Evolutionary conservation across 2,329 filamentous ascomycete genomes (phyloP).

Genomic region (Colletotrichum musicola): DNA sequence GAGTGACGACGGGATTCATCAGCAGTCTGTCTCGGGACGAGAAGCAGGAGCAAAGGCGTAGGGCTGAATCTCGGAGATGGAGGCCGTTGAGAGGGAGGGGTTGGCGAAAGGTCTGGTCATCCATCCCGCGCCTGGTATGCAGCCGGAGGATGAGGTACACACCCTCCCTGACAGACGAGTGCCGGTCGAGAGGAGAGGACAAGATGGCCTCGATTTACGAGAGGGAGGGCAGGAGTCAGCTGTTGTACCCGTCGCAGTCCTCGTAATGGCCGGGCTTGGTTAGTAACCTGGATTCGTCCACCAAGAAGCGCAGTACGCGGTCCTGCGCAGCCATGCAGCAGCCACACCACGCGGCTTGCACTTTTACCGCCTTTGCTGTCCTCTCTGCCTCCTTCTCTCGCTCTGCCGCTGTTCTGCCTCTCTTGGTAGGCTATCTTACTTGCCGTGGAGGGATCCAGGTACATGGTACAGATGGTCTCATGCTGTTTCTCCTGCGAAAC

Average conservation of each 20-base stretch:
- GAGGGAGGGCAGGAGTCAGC: constrained; percentile 8
- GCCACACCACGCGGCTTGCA: constrained; percentile 11
- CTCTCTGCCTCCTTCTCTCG: not conserved
- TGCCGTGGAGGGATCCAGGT: no score
- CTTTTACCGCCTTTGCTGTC: not conserved
- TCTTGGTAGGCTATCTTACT: no score
- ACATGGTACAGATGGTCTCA: no score
- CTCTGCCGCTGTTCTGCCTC: no score
- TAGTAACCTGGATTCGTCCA: not conserved
- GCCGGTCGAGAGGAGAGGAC: not conserved
- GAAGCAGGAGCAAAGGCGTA: constrained; percentile 6
- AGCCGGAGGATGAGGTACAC: constrained; percentile 5
- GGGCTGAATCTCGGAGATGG: constrained; percentile 29
- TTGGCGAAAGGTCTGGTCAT: not conserved
- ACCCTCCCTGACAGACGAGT: not conserved
- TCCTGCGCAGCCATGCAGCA: constrained; percentile 3
- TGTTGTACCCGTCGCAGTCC: not conserved
- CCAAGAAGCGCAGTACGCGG: not conserved
- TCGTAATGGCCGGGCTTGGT: not conserved
- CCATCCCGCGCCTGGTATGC: not conserved
- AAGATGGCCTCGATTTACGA: constrained; percentile 5
- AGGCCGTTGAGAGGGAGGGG: not conserved
- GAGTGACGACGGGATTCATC: no score
- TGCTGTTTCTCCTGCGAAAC: no score
- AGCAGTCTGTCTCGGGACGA: no score